Percentiles rank a stretch among this genome's conserved stretches.
Evolutionary conservation across 2,329 filamentous ascomycete species (phyloP).

Genomic region (Fusarium brevicatenulatum): DNA sequence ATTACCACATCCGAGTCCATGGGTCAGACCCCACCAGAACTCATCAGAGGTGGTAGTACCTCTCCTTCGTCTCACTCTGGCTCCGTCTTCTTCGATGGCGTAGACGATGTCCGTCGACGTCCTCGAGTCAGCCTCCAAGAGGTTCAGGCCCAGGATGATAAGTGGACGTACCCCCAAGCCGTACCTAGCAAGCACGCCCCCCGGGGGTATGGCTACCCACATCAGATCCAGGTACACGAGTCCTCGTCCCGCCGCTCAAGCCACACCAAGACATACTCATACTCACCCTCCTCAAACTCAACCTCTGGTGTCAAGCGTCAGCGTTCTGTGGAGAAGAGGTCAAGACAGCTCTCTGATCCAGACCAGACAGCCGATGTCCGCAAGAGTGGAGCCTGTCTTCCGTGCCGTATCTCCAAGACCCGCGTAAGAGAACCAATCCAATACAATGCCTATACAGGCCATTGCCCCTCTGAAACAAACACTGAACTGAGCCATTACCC

Average conservation of each 20-base stretch:
- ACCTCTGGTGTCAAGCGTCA: constrained; percentile 50
- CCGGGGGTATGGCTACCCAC: constrained; percentile 49
- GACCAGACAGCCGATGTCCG: constrained; percentile 61
- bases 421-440: constrained; percentile 52
- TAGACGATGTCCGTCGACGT: constrained; percentile 46
- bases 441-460: constrained; percentile 24
- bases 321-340: constrained; percentile 51
- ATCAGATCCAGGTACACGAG: constrained; percentile 47
- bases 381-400: constrained; percentile 59
- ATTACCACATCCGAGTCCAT: constrained; percentile 51
- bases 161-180: constrained; percentile 55
- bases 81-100: constrained; percentile 47
- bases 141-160: constrained; percentile 51
- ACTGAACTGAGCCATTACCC: constrained; percentile 44
- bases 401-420: constrained; percentile 60
- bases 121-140: constrained; percentile 48
- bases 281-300: constrained; percentile 23
- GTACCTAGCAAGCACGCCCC: constrained; percentile 47
- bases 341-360: constrained; percentile 51
- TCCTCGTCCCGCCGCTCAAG: constrained; percentile 40
- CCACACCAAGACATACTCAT: constrained; percentile 32
- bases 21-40: constrained; percentile 52
- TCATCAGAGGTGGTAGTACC: constrained; percentile 52
- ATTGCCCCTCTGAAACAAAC: constrained; percentile 26
- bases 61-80: constrained; percentile 55